phyloP scores from a whole-genome alignment of 176 grass and related monocot species.

The Triticum aestivum region IWGSC_CS_RefSeq_v2.1 NC_057797.1:182153806-182154305 shows the following conservation, averaged over 20 bases:
- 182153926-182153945: conserved; percentile 99
- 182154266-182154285: conserved; percentile 99
- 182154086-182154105: conserved; percentile 17
- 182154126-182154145: neutral
- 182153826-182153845: conserved; percentile 82
- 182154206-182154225: conserved; percentile 98
- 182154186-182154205: conserved; percentile 97
- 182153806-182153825: conserved; percentile 88
- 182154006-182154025: conserved; percentile 99
- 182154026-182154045: conserved; percentile 99
- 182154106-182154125: conserved; percentile 21
- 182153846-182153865: conserved; percentile 86
- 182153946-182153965: conserved; percentile 92
- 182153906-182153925: conserved; percentile 98
- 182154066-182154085: conserved; percentile 22
- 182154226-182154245: conserved; percentile 86
- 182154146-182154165: conserved; percentile 40
- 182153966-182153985: conserved; percentile 99
- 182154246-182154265: conserved; percentile 86
- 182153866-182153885: conserved; percentile 93
- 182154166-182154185: conserved; percentile 97
- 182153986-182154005: conserved; percentile 94
- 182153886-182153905: conserved; percentile 99
- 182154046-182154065: conserved; percentile 82
- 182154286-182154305: conserved; percentile 97